Base-by-base conservation (phyloP, 2,329 filamentous ascomycete species). In the Purpureocillium lavendulum region DNA sequence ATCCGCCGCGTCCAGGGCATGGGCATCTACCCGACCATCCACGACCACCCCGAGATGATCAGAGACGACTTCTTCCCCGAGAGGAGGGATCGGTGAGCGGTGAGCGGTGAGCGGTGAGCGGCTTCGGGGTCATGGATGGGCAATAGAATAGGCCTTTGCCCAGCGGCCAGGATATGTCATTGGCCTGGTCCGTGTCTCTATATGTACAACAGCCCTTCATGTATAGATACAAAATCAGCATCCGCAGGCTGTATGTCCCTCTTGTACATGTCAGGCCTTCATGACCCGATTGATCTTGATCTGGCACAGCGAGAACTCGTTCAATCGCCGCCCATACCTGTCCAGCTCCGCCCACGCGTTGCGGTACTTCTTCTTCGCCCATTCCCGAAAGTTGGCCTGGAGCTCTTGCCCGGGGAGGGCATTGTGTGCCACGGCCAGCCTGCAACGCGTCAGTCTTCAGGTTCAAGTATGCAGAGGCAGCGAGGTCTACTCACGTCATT, bases 21-120 rank as follows among this genome's bases (percentile, higher is more conserved):
- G 56, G 92, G 92, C 13, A 69, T 97, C 44, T 88, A 97, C 74
- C 92, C 92, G 17, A 94, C 82, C 59, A 83, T 94, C 40, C 86
- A 98, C 67, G 70, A 72, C 49, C 92, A 98, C 65, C 92, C 92
- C 4, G 85, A 94, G 61, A 70, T 94, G 41, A 60, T 95, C 48
- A 67, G 70, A 42, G 51, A 61, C 11, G 46, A 59, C 15, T 62
- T 63, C 51, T 64, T 53, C 43, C 43, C 47, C 4, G 45, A 44
- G 28, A 39, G 43, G 29, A 48, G 42, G 33, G 36, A 31, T n/a
- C 18, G 36, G 17, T 38, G 29, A 38, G 21, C 15, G 9, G 30
- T 30, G 29, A 30, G 5, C 21, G 36, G 17, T 38, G 29, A 38
- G 21, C 15, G 9, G 30, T 30, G 29, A 30, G 5, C 21, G n/a